Evolutionary conservation across 2,329 filamentous ascomycete genomes (phyloP).

Genomic region (Calonectria montana): DNA sequence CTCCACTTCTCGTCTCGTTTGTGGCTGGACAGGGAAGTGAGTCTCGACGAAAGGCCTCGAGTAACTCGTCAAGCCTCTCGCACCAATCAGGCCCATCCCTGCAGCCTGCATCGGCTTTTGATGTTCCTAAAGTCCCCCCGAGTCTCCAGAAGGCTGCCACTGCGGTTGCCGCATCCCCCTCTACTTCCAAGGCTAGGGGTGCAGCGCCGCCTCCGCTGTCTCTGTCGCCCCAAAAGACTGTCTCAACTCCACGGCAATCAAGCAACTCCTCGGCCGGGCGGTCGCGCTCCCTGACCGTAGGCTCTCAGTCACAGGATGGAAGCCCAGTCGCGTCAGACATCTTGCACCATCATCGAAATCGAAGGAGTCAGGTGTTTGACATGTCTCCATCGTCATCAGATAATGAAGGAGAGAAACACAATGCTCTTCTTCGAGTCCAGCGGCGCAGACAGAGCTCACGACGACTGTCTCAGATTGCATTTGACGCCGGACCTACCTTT

Average conservation of each 20-base stretch:
- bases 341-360: slow-evolving; percentile 84
- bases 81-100: slow-evolving; percentile 76
- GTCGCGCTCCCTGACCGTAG: slow-evolving; percentile 89
- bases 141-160: slow-evolving; percentile 71
- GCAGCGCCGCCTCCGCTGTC: slow-evolving; percentile 62
- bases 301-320: slow-evolving; percentile 94
- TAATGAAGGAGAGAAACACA: slow-evolving; percentile 93
- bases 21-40: slow-evolving; percentile 86
- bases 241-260: slow-evolving; percentile 69
- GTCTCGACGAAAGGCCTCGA: slow-evolving; percentile 87
- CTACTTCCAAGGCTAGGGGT: slow-evolving; percentile 67
- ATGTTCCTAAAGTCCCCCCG: slow-evolving; percentile 73
- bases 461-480: slow-evolving; percentile 88
- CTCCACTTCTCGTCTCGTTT: slow-evolving; percentile 94
- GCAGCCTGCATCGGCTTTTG: slow-evolving; percentile 78
- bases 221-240: slow-evolving; percentile 72
- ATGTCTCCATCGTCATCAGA: slow-evolving; percentile 98
- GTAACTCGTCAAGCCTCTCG: slow-evolving; percentile 85
- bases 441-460: slow-evolving; percentile 95
- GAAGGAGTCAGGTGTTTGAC: slow-evolving; percentile 93
- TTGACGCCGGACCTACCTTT: slow-evolving; percentile 87
- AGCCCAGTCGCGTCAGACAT: slow-evolving; percentile 78
- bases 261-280: slow-evolving; percentile 74
- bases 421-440: slow-evolving; percentile 90
- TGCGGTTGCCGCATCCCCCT: slow-evolving; percentile 63